Evolutionary conservation across 768 basidiomycete genomes (phyloP), one percentile per base, ranked within the genome.

Genomic region (Russula compacta): DNA sequence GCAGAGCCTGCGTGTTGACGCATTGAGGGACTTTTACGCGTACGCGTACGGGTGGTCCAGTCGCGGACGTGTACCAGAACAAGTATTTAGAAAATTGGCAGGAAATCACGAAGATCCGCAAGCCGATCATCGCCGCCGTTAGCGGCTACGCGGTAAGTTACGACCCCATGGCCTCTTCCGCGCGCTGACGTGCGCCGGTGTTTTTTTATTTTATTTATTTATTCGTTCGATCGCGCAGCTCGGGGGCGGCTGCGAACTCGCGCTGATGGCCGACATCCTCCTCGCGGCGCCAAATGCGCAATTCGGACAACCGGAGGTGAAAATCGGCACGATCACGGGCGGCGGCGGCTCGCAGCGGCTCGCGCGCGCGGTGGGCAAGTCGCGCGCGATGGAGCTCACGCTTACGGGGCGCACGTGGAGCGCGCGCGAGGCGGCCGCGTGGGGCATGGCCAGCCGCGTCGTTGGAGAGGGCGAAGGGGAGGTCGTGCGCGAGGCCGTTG

Each of bases 301-400:
- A 67, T 97, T 99, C 67, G 93, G 93, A 17, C 95, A 97, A 71
- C 95, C 95, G 17, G 95, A 98, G 72, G 93, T 99, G 73, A 94
- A 90, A 70, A 80, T 98, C 35, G 95, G 94, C 56, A 86, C 92
- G 63, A 97, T 98, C 70, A 94, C 95, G 15, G 95, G 95, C 3
- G 92, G 88, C 9, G 95, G 95, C 35, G 95, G 95, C 5, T 92
- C 93, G 2, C 95, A 98, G 70, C 87, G 95, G 46, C 83, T 98
- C 56, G 83, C 89, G 14, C 83, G 79, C 64, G 79, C 87, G 10
- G 81, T 98, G 65, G 95, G 95, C 47, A 98, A 97, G 74, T 91
- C 92, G 9, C 83, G 90, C 64, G 81, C 94, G 15, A 98, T 98
- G 95, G 95, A 98, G 71, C 76, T 98, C 73, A 82, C 91, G 47